phyloP scores from a whole-genome alignment of 2,329 filamentous ascomycete genomes.

The Verticillium albo-atrum region DNA sequence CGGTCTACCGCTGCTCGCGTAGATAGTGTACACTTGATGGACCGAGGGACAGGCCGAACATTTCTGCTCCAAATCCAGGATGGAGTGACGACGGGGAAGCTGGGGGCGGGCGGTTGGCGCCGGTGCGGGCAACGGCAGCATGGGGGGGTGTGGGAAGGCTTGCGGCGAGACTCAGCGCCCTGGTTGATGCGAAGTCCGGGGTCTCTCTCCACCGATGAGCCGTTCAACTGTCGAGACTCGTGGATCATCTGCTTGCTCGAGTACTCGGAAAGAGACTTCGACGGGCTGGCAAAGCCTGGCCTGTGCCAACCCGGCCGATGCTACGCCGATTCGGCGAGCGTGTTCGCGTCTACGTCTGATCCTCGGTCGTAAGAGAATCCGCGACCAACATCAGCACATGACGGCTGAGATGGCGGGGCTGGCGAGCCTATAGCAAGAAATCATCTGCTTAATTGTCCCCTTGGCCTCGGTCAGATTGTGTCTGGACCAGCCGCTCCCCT shows the following conservation, averaged over 20 bases:
- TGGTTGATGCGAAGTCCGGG: background rate
- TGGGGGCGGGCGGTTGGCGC: background rate
- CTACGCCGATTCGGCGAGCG: background rate
- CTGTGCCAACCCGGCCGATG: background rate
- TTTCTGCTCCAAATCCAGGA: background rate
- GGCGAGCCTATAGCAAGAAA: background rate
- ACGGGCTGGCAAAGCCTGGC: background rate
- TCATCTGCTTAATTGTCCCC: background rate
- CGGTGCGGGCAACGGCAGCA: background rate
- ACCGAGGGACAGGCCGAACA: background rate
- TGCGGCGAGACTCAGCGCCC: background rate
- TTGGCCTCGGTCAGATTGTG: background rate
- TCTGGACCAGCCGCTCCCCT: background rate
- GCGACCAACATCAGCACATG: background rate
- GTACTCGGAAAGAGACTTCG: background rate
- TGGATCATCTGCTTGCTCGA: background rate
- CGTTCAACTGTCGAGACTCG: background rate
- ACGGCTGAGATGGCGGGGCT: background rate
- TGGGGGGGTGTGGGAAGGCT: background rate
- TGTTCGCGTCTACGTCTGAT: background rate
- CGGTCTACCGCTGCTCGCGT: background rate
- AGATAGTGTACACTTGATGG: background rate
- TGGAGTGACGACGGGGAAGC: background rate
- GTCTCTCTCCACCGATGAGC: background rate
- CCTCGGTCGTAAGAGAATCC: background rate